phyloP scores from a whole-genome alignment of 164 flowering plant genomes.

The Kingdonia uniflora region DNA sequence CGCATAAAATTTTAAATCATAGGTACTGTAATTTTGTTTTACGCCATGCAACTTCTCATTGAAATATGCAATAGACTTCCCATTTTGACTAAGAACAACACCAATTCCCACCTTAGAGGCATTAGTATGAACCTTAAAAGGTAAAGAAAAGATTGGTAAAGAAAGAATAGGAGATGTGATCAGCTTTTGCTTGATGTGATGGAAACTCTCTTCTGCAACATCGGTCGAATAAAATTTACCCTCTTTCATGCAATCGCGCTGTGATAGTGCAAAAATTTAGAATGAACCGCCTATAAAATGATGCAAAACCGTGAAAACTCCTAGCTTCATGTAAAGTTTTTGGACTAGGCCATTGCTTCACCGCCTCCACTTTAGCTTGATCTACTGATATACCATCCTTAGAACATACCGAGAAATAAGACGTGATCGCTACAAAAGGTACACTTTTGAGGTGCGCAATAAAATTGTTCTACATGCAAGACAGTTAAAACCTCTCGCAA shows the following conservation, averaged over 20 bases:
- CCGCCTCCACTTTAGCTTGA: not conserved
- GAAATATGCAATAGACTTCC: no score
- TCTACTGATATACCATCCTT: not conserved
- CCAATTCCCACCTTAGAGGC: no score
- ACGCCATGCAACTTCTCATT: not conserved
- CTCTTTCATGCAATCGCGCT: no score
- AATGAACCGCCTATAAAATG: not conserved
- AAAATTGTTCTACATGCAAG: not conserved
- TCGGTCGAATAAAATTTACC: not conserved
- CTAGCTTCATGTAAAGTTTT: not conserved
- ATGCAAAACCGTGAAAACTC: not conserved
- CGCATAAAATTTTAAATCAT: slow-evolving; percentile 1
- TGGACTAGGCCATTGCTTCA: not conserved
- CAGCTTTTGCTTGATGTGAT: not conserved
- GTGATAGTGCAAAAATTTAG: not conserved
- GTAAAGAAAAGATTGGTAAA: no score
- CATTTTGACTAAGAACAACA: no score
- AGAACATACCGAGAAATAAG: slow-evolving; percentile 1
- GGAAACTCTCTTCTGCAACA: not conserved
- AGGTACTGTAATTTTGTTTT: not conserved
- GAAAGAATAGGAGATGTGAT: no score
- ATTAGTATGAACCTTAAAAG: no score
- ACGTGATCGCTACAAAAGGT: not conserved
- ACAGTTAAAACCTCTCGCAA: not conserved
- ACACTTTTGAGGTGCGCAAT: not conserved